Evolutionary conservation across 495 filamentous ascomycete species (phyloP), one percentile per base, ranked within the genome.

Genomic region (Penicillium malachiteum): DNA sequence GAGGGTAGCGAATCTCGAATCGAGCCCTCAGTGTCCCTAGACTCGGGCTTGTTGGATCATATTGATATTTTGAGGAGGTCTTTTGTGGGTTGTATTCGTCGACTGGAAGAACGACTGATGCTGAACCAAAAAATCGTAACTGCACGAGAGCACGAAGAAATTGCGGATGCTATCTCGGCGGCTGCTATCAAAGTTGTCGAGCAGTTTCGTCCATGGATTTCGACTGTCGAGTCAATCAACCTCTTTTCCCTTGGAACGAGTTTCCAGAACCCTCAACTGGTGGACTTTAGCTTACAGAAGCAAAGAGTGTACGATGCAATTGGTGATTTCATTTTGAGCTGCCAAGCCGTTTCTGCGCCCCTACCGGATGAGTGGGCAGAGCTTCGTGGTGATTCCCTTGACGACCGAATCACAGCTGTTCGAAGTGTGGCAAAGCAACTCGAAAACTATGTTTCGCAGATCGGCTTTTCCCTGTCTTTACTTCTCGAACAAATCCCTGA

Each of bases 321-420:
- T 55, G 91, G 90, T 41, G 94, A 98, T 65, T 81, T 98, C 42
- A 72, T 97, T 11, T 66, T 96, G 16, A 84, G 86, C 52, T 96
- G 91, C 67, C 93, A 97, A 69, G 84, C 85, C 7, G 86, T 97
- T 10, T 87, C 92, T 10, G 89, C 90, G 12, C 93, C 95, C 34
- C 75, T 98, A 31, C 89, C 87, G 10, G 94, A 98, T 67, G 94
- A 98, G 70, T 98, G 94, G 94, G 84, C 92, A 17, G 91, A 95
- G 61, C 74, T 89, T 11, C 84, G 92, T n/a, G 91, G 91, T 3
- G 90, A 93, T 64, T 89, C 92, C 13, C 78, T 98, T n/a, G 93
- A 96, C 57, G 90, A 92, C 56, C 84, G 93, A 37, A 66, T 98
- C 35, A 89, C 87, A 58, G 84, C 86, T 53, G 87, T 96, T 50